phyloP scores from a whole-genome alignment of 306 rosid genomes.

The Castanea mollissima region DNA sequence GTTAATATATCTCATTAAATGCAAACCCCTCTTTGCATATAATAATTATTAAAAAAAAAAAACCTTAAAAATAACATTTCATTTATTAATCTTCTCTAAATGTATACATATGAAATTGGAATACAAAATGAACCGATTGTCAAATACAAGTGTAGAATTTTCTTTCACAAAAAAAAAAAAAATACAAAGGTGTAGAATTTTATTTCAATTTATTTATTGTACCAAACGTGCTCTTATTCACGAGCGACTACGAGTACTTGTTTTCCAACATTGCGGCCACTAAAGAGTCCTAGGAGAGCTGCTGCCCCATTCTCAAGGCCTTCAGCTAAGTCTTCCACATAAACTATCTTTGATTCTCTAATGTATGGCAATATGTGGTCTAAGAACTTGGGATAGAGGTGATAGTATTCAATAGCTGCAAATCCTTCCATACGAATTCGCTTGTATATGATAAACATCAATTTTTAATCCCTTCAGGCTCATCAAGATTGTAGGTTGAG shows the following conservation, averaged over 20 bases:
- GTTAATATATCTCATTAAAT: too few species aligned
- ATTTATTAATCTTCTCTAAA: too few species aligned
- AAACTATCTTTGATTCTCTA: background rate
- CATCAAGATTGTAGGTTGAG: background rate
- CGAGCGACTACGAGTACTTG: background rate
- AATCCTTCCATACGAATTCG: conserved; percentile 16
- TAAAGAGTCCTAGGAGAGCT: conserved; percentile 1
- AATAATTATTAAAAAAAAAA: too few species aligned
- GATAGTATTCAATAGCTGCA: background rate
- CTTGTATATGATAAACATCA: conserved; percentile 10
- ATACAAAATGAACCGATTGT: too few species aligned
- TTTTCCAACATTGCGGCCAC: background rate
- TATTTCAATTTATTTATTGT: too few species aligned
- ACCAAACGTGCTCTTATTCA: background rate
- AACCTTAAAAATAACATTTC: too few species aligned
- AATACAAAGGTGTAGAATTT: too few species aligned
- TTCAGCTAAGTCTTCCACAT: conserved; percentile 6
- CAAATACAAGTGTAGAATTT: too few species aligned
- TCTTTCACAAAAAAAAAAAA: too few species aligned
- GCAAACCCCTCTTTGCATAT: too few species aligned
- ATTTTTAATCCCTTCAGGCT: conserved; percentile 2
- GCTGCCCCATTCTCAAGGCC: conserved; percentile 20
- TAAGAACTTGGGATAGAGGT: conserved; percentile 17
- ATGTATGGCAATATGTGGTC: conserved; percentile 5
- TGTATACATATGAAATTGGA: too few species aligned